Percentiles rank a stretch among this genome's conserved stretches.
Conservation (phyloP, 345 rosid species). For the Salix brachista region DNA sequence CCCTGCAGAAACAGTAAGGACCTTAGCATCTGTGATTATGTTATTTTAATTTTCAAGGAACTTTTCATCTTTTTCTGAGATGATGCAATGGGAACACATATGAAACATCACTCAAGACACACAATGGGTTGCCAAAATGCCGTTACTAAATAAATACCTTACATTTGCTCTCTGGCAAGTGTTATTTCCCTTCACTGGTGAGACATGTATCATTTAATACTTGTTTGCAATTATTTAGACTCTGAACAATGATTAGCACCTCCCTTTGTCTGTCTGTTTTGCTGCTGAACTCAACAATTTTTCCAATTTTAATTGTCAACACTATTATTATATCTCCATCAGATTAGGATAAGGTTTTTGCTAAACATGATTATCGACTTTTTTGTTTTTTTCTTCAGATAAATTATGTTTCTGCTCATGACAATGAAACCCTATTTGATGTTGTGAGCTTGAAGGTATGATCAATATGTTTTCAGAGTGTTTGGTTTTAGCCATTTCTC, state of each 20-base stretch:
- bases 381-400: constrained; percentile 41
- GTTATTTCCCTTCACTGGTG: neutral
- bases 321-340: neutral
- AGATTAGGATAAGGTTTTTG: constrained; percentile 1
- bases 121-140: neutral
- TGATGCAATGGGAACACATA: neutral
- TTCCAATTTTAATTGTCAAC: neutral
- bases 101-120: neutral
- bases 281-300: neutral
- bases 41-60: neutral
- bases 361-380: constrained; percentile 5
- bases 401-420: constrained; percentile 96
- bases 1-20: constrained; percentile 73
- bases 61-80: neutral
- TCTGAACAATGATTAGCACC: neutral
- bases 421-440: constrained; percentile 94
- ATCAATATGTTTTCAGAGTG: constrained; percentile 2
- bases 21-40: constrained; percentile 6
- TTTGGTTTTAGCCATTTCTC: neutral
- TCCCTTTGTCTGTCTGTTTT: neutral
- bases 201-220: neutral
- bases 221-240: neutral
- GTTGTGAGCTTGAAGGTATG: constrained; percentile 78
- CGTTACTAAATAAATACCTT: neutral
- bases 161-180: neutral